Evolutionary conservation across 2,329 filamentous ascomycete genomes (phyloP).

Genomic region (Monosporascus sp.): DNA sequence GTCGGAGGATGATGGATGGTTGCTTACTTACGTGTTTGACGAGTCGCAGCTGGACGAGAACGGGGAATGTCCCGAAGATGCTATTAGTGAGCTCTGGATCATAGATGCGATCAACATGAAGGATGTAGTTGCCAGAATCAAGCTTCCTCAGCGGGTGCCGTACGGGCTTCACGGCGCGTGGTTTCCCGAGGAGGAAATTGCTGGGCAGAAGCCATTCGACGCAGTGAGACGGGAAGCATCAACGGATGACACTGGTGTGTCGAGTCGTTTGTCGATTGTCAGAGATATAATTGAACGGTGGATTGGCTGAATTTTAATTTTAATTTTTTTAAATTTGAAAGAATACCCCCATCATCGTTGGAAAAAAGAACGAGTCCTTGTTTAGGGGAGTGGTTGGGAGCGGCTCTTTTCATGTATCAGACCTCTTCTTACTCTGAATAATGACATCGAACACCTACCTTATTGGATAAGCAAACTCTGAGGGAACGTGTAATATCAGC

Average conservation of each 20-base stretch:
- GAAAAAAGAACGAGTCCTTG: background rate
- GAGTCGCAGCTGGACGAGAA: conserved; percentile 54
- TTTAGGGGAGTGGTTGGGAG: no score
- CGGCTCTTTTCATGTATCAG: no score
- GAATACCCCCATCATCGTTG: background rate
- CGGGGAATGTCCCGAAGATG: conserved; percentile 37
- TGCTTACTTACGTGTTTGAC: conserved; percentile 66
- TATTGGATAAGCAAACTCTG: no score
- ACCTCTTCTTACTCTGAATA: no score
- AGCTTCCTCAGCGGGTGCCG: conserved; percentile 60
- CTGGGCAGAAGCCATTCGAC: conserved; percentile 34
- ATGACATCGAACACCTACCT: no score
- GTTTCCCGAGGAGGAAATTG: conserved; percentile 50
- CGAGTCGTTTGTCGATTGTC: conserved; percentile 17
- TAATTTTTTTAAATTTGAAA: conserved; percentile 5
- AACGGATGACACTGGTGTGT: conserved; percentile 15
- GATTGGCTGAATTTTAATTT: no score
- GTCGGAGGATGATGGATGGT: conserved; percentile 60
- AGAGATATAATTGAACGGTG: conserved; percentile 17
- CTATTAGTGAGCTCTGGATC: conserved; percentile 61
- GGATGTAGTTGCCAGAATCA: conserved; percentile 51
- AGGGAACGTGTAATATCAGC: no score
- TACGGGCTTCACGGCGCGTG: conserved; percentile 64
- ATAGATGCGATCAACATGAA: conserved; percentile 59
- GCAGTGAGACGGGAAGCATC: conserved; percentile 12